Percentiles rank a stretch among this genome's conserved stretches.
Conservation (phyloP, 2,329 filamentous ascomycete genomes). For the Diaporthe vaccinii region DNA sequence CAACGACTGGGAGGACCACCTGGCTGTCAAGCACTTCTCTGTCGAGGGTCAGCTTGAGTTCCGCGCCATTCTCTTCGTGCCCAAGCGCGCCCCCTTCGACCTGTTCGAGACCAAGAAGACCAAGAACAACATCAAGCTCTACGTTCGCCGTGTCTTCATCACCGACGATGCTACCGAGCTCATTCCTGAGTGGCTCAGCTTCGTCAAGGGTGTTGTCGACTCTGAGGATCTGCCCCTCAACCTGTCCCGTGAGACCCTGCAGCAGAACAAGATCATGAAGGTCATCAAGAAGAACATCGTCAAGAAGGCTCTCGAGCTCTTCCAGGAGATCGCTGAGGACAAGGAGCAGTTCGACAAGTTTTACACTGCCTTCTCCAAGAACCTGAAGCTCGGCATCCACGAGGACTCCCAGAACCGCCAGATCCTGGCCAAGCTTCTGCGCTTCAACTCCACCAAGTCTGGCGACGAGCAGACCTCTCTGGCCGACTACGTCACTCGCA, state of each 20-base stretch:
- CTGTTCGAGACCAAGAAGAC: constrained; percentile 99
- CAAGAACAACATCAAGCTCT: constrained; percentile 99
- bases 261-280: constrained; percentile 99
- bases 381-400: constrained; percentile 99
- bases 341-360: constrained; percentile 99
- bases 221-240: constrained; percentile 99
- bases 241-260: constrained; percentile 99
- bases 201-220: constrained; percentile 99
- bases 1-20: constrained; percentile 99
- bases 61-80: constrained; percentile 99
- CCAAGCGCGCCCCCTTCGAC: constrained; percentile 99
- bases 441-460: constrained; percentile 99
- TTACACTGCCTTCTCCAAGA: constrained; percentile 99
- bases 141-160: constrained; percentile 99
- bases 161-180: constrained; percentile 99
- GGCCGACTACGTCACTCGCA: constrained; percentile 97
- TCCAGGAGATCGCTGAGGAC: constrained; percentile 98
- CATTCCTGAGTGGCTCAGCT: constrained; percentile 99
- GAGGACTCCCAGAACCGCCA: constrained; percentile 98
- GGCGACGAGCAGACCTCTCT: constrained; percentile 96
- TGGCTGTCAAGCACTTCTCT: constrained; percentile 99
- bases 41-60: constrained; percentile 99
- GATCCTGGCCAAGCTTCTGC: constrained; percentile 95
- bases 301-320: constrained; percentile 99
- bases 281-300: constrained; percentile 99